Percentiles rank a stretch among this genome's conserved stretches.
Evolutionary conservation across 2,329 filamentous ascomycete species (phyloP).

Genomic region (Fonsecaea monophora): DNA sequence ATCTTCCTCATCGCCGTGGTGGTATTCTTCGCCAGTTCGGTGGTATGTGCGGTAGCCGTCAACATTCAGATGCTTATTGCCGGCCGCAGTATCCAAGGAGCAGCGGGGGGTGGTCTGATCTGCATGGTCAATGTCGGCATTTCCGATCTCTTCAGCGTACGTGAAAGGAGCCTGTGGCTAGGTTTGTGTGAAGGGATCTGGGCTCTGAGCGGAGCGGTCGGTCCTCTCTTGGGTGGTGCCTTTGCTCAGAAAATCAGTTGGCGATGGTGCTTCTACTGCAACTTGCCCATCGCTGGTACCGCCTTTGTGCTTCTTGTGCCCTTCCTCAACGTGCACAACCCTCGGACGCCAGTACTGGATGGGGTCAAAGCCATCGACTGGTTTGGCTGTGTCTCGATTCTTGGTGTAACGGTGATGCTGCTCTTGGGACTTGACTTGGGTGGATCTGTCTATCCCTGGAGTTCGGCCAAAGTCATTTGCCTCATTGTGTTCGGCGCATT

Average conservation of each 20-base stretch:
- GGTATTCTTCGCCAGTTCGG: slow-evolving; percentile 58
- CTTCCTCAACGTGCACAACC: slow-evolving; percentile 63
- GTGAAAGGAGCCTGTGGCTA: slow-evolving; percentile 57
- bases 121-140: slow-evolving; percentile 62
- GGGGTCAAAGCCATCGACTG: slow-evolving; percentile 57
- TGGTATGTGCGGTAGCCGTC: slow-evolving; percentile 57
- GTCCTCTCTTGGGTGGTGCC: slow-evolving; percentile 61
- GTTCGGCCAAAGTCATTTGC: slow-evolving; percentile 75
- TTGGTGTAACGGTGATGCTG: slow-evolving; percentile 83
- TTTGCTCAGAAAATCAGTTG: slow-evolving; percentile 55
- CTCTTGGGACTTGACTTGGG: slow-evolving; percentile 86
- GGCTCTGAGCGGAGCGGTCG: slow-evolving; percentile 61
- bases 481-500: slow-evolving; percentile 76
- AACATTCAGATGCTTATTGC: slow-evolving; percentile 61
- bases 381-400: slow-evolving; percentile 68
- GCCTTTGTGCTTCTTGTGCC: slow-evolving; percentile 59
- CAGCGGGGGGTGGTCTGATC: slow-evolving; percentile 61
- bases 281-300: slow-evolving; percentile 58
- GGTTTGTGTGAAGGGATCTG: slow-evolving; percentile 61
- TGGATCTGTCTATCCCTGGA: slow-evolving; percentile 76
- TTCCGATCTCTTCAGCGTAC: slow-evolving; percentile 62
- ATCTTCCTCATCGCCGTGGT: slow-evolving; percentile 58
- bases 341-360: slow-evolving; percentile 55
- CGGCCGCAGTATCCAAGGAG: slow-evolving; percentile 61
- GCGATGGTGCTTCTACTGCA: slow-evolving; percentile 65